A percentile compares a stretch with the other conserved stretches of the same genome.
These are phyloP conservation scores for Anethum foeniculum DNA, from an alignment of 140 eudicot genomes.

Conservation along the genomic window DNA sequence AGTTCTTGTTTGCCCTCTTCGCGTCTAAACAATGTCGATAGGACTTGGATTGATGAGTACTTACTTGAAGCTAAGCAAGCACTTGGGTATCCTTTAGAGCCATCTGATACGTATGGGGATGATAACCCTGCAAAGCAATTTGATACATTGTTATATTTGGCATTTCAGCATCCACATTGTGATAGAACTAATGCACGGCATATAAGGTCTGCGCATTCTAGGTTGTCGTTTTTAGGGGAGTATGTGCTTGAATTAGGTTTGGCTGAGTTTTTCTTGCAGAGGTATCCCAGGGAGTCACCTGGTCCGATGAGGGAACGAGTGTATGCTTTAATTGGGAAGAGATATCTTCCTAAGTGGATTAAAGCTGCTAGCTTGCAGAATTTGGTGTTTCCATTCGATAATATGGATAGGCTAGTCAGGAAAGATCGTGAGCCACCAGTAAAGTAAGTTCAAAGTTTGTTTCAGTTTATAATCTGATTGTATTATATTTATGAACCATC, in stretches of 20 bases:
- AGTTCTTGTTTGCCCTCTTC: conserved; percentile 84
- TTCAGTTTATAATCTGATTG: neutral
- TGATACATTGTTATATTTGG: conserved; percentile 81
- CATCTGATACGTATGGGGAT: conserved; percentile 69
- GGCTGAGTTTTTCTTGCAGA: conserved; percentile 93
- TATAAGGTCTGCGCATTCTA: conserved; percentile 81
- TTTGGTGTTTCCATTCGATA: conserved; percentile 77
- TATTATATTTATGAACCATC: neutral
- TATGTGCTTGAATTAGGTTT: conserved; percentile 81
- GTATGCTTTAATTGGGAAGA: conserved; percentile 85
- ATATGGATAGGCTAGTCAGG: conserved; percentile 66
- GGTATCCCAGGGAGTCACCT: conserved; percentile 95
- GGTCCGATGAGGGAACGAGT: conserved; percentile 99
- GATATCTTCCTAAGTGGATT: conserved; percentile 83
- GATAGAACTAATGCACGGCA: conserved; percentile 83
- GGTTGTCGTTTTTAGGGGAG: conserved; percentile 78
- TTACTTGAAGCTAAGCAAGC: conserved; percentile 89
- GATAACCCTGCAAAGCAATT: conserved; percentile 97
- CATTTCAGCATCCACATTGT: conserved; percentile 90
- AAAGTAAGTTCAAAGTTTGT: conserved; percentile 49
- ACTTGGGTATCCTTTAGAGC: conserved; percentile 86
- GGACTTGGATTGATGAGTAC: conserved; percentile 88
- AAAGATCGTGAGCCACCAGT: conserved; percentile 84
- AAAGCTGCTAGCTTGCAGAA: conserved; percentile 95
- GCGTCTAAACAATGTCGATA: conserved; percentile 65